Evolutionary conservation across 257 asterid species (phyloP).

Genomic region (Paulownia fortunei): DNA sequence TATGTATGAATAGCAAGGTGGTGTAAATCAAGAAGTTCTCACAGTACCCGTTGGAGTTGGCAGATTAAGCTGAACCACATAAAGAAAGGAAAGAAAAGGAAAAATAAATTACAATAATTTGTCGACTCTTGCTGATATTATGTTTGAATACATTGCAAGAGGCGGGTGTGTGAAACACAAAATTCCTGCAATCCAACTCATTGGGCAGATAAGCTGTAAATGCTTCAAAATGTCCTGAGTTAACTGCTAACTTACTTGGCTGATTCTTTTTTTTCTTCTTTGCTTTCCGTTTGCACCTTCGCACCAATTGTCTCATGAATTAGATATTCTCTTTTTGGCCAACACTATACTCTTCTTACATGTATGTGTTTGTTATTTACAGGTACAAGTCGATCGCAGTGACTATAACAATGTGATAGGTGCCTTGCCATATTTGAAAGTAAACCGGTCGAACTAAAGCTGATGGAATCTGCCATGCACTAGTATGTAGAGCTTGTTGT

Average conservation of each 20-base stretch:
- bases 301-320: neutral
- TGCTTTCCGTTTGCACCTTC: neutral
- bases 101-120: neutral
- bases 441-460: slow-evolving; percentile 69
- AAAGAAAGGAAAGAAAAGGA: neutral
- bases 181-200: neutral
- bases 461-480: slow-evolving; percentile 19
- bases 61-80: neutral
- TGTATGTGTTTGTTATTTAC: slow-evolving; percentile 5
- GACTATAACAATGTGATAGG: slow-evolving; percentile 94
- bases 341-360: neutral
- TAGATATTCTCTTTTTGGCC: neutral
- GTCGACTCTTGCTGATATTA: neutral
- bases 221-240: neutral
- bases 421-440: slow-evolving; percentile 94
- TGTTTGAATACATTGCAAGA: neutral
- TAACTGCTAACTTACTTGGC: neutral
- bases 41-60: neutral
- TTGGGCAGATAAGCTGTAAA: neutral
- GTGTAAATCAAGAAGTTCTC: neutral
- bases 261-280: neutral
- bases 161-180: neutral
- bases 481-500: slow-evolving; percentile 35
- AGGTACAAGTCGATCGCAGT: slow-evolving; percentile 92
- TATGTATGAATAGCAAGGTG: neutral